Conservation (phyloP, 495 filamentous ascomycete species). For the Massariosphaeria phaeospora region DNA sequence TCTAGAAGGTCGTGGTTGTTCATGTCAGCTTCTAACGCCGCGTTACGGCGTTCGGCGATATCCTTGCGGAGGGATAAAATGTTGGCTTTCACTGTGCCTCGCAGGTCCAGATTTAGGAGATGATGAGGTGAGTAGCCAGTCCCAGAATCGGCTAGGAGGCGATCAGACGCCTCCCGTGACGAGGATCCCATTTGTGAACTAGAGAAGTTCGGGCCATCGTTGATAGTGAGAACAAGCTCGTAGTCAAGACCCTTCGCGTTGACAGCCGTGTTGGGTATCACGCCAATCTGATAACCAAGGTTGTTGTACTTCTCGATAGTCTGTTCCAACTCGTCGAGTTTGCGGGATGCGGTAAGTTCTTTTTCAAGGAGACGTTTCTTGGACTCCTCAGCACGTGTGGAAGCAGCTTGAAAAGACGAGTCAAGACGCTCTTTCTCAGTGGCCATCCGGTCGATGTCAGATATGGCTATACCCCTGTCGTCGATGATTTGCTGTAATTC, state of each 20-base stretch:
- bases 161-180: conserved; percentile 48
- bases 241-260: conserved; percentile 81
- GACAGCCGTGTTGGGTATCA: conserved; percentile 75
- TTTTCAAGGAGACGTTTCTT: conserved; percentile 77
- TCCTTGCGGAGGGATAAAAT: conserved; percentile 77
- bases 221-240: conserved; percentile 69
- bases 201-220: conserved; percentile 68
- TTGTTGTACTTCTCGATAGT: conserved; percentile 86
- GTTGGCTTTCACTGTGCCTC: conserved; percentile 70
- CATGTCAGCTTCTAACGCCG: conserved; percentile 78
- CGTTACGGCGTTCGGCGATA: conserved; percentile 76
- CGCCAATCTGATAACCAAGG: conserved; percentile 82
- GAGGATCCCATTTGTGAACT: conserved; percentile 63
- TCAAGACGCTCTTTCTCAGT: conserved; percentile 87
- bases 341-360: conserved; percentile 72
- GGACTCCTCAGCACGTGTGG: conserved; percentile 68
- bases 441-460: conserved; percentile 98
- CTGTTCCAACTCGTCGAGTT: conserved; percentile 83
- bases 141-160: conserved; percentile 70
- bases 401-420: conserved; percentile 71
- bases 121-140: conserved; percentile 87
- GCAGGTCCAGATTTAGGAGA: conserved; percentile 78
- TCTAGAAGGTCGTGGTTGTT: conserved; percentile 87
- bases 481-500: conserved; percentile 80
- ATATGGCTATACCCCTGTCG: conserved; percentile 85